Percentiles rank a stretch among this genome's conserved stretches.
These are phyloP conservation scores for Raphanus raphanistrum DNA, from an alignment of 345 rosid genomes.

Conservation along the genomic window DNA sequence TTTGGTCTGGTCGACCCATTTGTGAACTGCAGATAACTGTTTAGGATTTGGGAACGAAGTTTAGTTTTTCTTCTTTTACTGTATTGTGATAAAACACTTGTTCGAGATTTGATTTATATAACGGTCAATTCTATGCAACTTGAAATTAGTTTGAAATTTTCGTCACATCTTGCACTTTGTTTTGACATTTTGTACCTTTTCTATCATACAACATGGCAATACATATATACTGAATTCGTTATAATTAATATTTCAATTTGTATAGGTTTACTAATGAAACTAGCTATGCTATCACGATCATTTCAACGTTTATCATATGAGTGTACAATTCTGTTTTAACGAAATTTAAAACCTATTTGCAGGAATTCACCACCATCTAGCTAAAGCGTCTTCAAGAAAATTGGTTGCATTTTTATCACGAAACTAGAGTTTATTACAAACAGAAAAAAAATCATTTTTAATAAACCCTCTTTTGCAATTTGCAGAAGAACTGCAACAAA, in stretches of 20 bases:
- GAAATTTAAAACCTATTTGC: background rate
- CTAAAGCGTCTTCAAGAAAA: background rate
- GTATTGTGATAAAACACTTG: background rate
- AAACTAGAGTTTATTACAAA: background rate
- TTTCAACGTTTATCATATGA: background rate
- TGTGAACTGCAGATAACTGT: background rate
- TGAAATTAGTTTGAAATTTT: constrained; percentile 7
- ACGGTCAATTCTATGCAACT: background rate
- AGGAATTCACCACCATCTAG: background rate
- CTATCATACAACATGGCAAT: constrained; percentile 9
- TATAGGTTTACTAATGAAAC: background rate
- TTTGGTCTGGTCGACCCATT: constrained; percentile 34
- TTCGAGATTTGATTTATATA: constrained; percentile 9
- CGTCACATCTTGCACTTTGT: background rate
- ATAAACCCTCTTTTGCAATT: background rate
- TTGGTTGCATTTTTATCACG: background rate
- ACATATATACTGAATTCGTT: background rate
- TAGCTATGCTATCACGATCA: constrained; percentile 1
- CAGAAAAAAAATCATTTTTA: background rate
- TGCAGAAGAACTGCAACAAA: background rate
- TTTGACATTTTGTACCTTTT: background rate
- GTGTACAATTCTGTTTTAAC: background rate
- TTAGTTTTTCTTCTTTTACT: background rate
- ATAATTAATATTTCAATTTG: background rate
- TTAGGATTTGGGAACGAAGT: background rate